Percentiles rank a stretch among this genome's conserved stretches.
Conservation (phyloP, 2,329 filamentous ascomycete species). For the Penicillium sp. region DNA sequence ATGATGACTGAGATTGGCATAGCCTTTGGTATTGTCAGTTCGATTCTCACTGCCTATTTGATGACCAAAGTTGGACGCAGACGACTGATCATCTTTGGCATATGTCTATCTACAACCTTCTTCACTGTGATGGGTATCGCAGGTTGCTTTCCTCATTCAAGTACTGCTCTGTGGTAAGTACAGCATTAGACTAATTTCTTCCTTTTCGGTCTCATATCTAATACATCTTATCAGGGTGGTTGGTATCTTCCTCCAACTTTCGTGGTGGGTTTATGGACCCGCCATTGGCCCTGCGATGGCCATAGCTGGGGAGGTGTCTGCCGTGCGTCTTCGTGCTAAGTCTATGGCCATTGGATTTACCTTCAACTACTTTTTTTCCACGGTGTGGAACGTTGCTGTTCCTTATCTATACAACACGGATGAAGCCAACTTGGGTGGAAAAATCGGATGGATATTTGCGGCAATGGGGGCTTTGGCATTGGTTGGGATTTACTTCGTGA, state of each 20-base stretch:
- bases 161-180: constrained; percentile 3
- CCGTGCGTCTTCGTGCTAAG: constrained; percentile 10
- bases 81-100: constrained; percentile 9
- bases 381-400: constrained; percentile 7
- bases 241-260: constrained; percentile 10
- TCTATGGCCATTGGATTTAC: constrained; percentile 12
- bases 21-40: constrained; percentile 9
- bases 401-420: constrained; percentile 17
- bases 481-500: constrained; percentile 26
- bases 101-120: constrained; percentile 3
- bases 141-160: constrained; percentile 2
- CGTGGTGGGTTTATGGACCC: constrained; percentile 14
- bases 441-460: constrained; percentile 37
- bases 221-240: constrained; percentile 3
- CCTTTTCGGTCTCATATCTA: background rate
- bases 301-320: constrained; percentile 10
- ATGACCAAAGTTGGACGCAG: constrained; percentile 8
- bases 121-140: constrained; percentile 12
- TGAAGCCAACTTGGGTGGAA: constrained; percentile 33
- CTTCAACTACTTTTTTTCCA: constrained; percentile 15
- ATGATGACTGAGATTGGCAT: constrained; percentile 14
- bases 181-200: background rate
- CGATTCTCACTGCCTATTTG: constrained; percentile 9
- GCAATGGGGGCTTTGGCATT: constrained; percentile 18
- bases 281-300: constrained; percentile 11